Percentiles rank a stretch among this genome's conserved stretches.
phyloP scores from a whole-genome alignment of 2,329 filamentous ascomycete genomes.

The Colletotrichum caudatum region DNA sequence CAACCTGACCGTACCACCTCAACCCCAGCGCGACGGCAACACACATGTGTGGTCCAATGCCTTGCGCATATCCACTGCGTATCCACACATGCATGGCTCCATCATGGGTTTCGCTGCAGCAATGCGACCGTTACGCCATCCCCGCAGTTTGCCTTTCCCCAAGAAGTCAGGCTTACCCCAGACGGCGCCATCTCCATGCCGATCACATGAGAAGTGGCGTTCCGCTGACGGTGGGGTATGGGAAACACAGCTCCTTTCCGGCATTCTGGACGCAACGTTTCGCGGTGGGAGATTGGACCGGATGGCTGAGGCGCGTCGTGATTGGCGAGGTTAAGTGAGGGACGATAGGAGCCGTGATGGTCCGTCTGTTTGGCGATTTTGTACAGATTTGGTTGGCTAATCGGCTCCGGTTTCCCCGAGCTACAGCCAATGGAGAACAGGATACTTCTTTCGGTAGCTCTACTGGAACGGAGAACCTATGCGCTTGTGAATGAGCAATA shows the following conservation, averaged over 20 bases:
- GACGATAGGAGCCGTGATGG: not conserved
- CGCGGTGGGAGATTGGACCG: conserved; percentile 28
- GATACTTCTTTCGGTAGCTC: not conserved
- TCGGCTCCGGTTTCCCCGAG: conserved; percentile 36
- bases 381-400: not conserved
- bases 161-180: conserved; percentile 24
- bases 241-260: conserved; percentile 19
- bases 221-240: not conserved
- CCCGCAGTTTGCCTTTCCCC: conserved; percentile 20
- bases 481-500: not conserved
- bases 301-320: conserved; percentile 29
- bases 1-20: conserved; percentile 9
- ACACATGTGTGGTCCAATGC: not conserved
- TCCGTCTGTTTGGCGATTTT: conserved; percentile 14
- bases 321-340: conserved; percentile 35
- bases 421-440: not conserved
- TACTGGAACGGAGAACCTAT: not conserved
- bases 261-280: conserved; percentile 5
- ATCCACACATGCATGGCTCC: conserved; percentile 20
- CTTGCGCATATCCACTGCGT: not conserved
- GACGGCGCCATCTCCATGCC: conserved; percentile 27
- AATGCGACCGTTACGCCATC: conserved; percentile 19
- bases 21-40: conserved; percentile 1
- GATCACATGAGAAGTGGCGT: conserved; percentile 28
- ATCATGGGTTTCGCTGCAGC: not conserved